phyloP scores from a whole-genome alignment of 139 green algal genomes.

The Monoraphidium neglectum region DNA sequence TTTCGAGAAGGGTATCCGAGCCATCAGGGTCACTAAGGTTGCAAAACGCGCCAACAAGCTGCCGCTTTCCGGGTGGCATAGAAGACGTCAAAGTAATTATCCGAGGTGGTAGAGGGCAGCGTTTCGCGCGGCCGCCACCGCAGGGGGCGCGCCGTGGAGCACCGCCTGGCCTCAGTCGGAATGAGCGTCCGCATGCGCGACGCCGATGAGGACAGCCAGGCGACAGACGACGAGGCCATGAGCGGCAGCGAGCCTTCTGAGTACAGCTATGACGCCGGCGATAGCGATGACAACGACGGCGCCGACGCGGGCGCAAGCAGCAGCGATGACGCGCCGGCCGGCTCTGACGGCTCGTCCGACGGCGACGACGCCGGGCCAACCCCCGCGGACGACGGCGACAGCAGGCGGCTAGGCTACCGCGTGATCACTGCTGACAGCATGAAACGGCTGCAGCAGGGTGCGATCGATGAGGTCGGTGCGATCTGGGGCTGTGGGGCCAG shows the following conservation, averaged over 20 bases:
- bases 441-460: constrained; percentile 53
- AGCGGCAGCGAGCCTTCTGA: neutral
- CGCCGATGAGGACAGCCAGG: constrained; percentile 6
- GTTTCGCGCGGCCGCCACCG: no score
- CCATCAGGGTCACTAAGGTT: no score
- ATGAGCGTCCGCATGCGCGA: constrained; percentile 27
- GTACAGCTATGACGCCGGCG: constrained; percentile 24
- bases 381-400: neutral
- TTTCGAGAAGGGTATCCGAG: no score
- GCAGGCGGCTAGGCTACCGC: neutral
- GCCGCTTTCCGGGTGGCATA: no score
- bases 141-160: no score
- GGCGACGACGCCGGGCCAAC: neutral
- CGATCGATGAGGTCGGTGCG: constrained; percentile 51
- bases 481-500: constrained; percentile 64
- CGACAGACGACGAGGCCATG: neutral
- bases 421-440: constrained; percentile 23
- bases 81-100: no score
- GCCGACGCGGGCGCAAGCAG: neutral
- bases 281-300: no score
- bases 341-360: constrained; percentile 11
- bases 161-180: no score
- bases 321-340: constrained; percentile 1
- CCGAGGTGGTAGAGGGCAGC: no score
- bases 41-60: no score